A percentile compares a stretch with the other conserved stretches of the same genome.
Evolutionary conservation across 441 rosid genomes (phyloP).

Genomic region (Aleurites moluccanus): DNA sequence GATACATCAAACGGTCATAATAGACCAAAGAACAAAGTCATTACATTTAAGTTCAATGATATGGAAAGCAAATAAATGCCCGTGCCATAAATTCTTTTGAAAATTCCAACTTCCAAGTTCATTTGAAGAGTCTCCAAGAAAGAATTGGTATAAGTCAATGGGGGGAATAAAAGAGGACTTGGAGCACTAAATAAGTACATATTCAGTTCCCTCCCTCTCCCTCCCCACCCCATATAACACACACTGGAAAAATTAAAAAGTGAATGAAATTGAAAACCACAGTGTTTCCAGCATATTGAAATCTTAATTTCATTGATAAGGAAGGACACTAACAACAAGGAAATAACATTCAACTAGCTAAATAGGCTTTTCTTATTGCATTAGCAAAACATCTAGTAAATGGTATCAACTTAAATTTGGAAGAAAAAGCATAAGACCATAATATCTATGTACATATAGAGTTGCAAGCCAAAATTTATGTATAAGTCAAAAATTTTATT

Average conservation of each 20-base stretch:
- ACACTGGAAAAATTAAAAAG: not conserved
- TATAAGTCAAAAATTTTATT: not conserved
- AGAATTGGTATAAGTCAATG: not conserved
- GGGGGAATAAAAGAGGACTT: not conserved
- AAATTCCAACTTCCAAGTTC: not conserved
- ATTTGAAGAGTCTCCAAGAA: not conserved
- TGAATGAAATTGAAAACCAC: not conserved
- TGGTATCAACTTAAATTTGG: not conserved
- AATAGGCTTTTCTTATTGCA: not conserved
- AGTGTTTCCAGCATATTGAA: not conserved
- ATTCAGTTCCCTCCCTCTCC: not conserved
- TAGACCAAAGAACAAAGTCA: not conserved
- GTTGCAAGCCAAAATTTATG: not conserved
- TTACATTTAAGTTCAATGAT: conserved; percentile 2
- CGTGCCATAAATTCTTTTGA: conserved; percentile 11
- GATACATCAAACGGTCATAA: not conserved
- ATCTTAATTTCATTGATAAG: not conserved
- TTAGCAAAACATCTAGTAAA: not conserved
- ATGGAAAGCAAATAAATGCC: conserved; percentile 20
- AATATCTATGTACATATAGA: not conserved
- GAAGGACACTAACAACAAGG: not conserved
- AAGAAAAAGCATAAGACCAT: not conserved
- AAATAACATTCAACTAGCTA: not conserved
- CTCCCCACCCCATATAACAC: not conserved
- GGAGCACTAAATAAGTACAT: not conserved